These are phyloP conservation scores for Aspergillus spinulosporus DNA, from an alignment of 2,329 filamentous ascomycete species.

Conservation along the genomic window DNA sequence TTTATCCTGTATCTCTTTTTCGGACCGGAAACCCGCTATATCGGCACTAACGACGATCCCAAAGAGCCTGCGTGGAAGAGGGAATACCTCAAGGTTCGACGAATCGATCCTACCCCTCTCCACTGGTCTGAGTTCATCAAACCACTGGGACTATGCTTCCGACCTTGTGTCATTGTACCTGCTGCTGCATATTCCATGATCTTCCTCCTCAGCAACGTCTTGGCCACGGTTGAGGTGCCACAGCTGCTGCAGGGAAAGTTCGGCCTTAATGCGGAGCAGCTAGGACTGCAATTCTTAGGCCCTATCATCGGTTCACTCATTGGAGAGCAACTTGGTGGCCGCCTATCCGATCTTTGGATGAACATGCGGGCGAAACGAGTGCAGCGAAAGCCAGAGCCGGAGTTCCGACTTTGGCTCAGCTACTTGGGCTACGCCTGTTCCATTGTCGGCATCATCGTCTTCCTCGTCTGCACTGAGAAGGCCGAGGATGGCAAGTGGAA, in stretches of 20 bases:
- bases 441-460: conserved; percentile 59
- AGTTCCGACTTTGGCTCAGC: conserved; percentile 60
- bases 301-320: conserved; percentile 60
- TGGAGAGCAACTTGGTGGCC: conserved; percentile 62
- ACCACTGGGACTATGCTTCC: conserved; percentile 50
- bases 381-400: conserved; percentile 48
- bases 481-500: conserved; percentile 52
- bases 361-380: conserved; percentile 33
- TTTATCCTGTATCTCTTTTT: conserved; percentile 59
- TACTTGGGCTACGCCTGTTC: conserved; percentile 55
- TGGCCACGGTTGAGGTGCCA: conserved; percentile 61
- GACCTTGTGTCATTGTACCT: conserved; percentile 54
- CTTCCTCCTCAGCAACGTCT: conserved; percentile 57
- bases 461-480: conserved; percentile 55
- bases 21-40: conserved; percentile 57
- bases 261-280: conserved; percentile 57
- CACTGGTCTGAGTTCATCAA: conserved; percentile 53
- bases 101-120: conserved; percentile 56
- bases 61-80: conserved; percentile 42
- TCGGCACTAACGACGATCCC: conserved; percentile 31
- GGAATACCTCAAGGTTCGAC: conserved; percentile 48
- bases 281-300: conserved; percentile 61
- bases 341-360: conserved; percentile 60
- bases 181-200: conserved; percentile 58
- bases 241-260: conserved; percentile 59